These are phyloP conservation scores for Neurospora sp. DNA, from an alignment of 495 filamentous ascomycete genomes.

Conservation along the genomic window DNA sequence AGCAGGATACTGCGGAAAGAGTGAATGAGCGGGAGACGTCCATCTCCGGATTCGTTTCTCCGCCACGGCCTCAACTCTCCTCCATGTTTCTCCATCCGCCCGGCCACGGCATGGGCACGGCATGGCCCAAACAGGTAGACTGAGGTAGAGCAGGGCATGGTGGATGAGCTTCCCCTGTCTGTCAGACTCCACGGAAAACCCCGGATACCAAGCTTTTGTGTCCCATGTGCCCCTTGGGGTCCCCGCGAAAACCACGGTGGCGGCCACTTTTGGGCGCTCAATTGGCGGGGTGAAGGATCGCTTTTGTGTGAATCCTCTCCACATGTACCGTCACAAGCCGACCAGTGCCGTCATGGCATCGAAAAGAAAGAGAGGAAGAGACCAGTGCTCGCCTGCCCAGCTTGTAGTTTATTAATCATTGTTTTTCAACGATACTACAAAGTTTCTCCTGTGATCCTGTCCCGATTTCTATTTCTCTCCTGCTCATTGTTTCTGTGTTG, in stretches of 20 bases:
- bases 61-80: background rate
- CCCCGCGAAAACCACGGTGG: slow-evolving; percentile 1
- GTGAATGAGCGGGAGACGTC: background rate
- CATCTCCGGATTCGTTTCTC: background rate
- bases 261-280: background rate
- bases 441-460: background rate
- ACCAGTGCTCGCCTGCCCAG: background rate
- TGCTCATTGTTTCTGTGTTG: background rate
- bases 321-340: slow-evolving; percentile 26
- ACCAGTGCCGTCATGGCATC: slow-evolving; percentile 13
- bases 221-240: background rate
- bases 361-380: background rate
- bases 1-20: background rate
- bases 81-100: background rate
- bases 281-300: slow-evolving; percentile 2
- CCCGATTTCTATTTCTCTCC: background rate
- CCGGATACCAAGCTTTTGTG: slow-evolving; percentile 2
- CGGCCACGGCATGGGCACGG: background rate
- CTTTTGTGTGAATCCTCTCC: slow-evolving; percentile 1
- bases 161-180: background rate
- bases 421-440: background rate
- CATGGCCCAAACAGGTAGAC: background rate
- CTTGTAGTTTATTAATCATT: background rate
- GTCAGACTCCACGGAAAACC: background rate
- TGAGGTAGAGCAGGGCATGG: background rate